Evolutionary conservation across 805 yeast genomes (phyloP), one percentile per base, ranked within the genome.

Genomic region (Ogataea glucozyma): DNA sequence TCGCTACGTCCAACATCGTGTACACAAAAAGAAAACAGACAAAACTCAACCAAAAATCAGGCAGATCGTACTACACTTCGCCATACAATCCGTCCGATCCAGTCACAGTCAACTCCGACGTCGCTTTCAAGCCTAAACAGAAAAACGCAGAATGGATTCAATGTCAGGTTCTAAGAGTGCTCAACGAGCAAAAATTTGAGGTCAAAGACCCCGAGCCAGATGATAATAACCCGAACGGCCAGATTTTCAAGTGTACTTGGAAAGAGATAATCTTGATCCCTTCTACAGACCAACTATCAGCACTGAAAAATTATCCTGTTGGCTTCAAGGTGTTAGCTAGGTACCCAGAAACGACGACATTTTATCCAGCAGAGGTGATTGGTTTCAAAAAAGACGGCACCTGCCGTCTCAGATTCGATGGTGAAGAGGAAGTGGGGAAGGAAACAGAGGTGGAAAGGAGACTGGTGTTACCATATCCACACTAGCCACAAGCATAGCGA

Each of bases 161-260:
- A 61, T 93, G 99, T 67, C 88, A 85, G 57, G 95, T 93, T 12
- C 76, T 83, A 20, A 81, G 78, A 52, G 80, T 91, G 3, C 65
- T 58, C 11, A 54, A 46, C 24, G 60, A 62, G 14, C 41, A 52
- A 5, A 73, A 78, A 45, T 89, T 83, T 60, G 98, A 93, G 64
- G 90, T 93, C n/a, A 79, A 88, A 54, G 99, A 93, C 62, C 97
- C 98, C 0, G 99, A 93, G 57, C 98, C 99, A 0, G 99, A 93
- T 58, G 98, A 91, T 56, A 76, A 81, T 53, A 87, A 85, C 49
- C 88, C 90, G 44, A 85, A 90, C 4, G 97, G 96, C 2, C 91
- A 84, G 54, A 72, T 85, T 1, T 93, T 83, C 66, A 85, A 83
- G 55, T 89, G 96, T 8, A 82, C 77, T 16, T 80, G 86, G 74